Evolutionary conservation across 2,329 filamentous ascomycete species (phyloP).

Genomic region (Achaetomium macrosporum): DNA sequence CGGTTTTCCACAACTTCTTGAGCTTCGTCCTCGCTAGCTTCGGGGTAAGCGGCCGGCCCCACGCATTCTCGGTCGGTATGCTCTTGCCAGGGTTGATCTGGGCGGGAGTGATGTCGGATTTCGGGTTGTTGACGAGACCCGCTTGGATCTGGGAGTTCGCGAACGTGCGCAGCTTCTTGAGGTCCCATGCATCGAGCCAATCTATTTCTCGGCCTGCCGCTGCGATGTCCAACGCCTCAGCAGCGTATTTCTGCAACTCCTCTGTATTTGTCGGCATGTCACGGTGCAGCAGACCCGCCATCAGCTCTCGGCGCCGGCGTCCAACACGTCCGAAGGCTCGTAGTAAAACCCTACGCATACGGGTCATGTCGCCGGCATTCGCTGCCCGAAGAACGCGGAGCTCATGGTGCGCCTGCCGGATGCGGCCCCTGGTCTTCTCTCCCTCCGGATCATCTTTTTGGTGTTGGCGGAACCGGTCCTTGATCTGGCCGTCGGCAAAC

Average conservation of each 20-base stretch:
- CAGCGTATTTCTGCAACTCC: conserved; percentile 34
- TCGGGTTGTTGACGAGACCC: conserved; percentile 28
- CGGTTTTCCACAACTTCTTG: conserved; percentile 43
- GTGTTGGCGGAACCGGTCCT: conserved; percentile 41
- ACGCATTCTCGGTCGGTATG: conserved; percentile 42
- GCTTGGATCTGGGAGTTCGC: conserved; percentile 36
- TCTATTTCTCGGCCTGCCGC: conserved; percentile 23
- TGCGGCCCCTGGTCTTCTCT: conserved; percentile 22
- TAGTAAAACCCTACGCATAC: conserved; percentile 44
- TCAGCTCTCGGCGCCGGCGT: conserved; percentile 43
- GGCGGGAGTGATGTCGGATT: conserved; percentile 27
- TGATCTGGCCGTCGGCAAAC: conserved; percentile 40
- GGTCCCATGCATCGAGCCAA: conserved; percentile 48
- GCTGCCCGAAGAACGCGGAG: conserved; percentile 48
- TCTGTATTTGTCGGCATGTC: conserved; percentile 36
- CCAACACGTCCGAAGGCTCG: conserved; percentile 50
- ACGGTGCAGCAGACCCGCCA: conserved; percentile 34
- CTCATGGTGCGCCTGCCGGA: conserved; percentile 37
- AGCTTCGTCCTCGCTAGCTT: conserved; percentile 38
- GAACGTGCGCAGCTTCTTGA: conserved; percentile 38
- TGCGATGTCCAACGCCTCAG: conserved; percentile 9
- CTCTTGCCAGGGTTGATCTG: conserved; percentile 30
- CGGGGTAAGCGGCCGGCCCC: conserved; percentile 40
- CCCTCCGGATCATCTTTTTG: conserved; percentile 21
- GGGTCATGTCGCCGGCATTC: conserved; percentile 42